Percentiles rank a stretch among this genome's conserved stretches.
Evolutionary conservation across 1,139 yeast species (phyloP).

Genomic region (Protomyces inundatus): DNA sequence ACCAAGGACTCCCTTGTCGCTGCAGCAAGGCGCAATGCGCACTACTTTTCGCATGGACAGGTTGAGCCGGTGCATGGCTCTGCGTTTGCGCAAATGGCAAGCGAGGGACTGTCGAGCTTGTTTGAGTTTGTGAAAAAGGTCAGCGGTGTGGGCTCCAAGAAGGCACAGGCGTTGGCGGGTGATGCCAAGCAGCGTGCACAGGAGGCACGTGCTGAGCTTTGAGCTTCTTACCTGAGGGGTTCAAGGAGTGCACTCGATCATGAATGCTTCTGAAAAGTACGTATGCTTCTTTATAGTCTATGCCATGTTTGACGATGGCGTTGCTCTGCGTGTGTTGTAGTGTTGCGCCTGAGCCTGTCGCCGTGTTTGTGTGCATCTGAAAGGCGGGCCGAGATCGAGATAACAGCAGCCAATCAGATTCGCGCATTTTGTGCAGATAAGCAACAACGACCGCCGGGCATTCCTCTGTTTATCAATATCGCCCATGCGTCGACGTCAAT

Average conservation of each 20-base stretch:
- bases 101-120: conserved; percentile 13
- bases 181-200: conserved; percentile 6
- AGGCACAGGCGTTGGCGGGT: conserved; percentile 9
- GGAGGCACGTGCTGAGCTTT: not conserved
- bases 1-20: conserved; percentile 47
- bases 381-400: no score
- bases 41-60: conserved; percentile 22
- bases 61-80: conserved; percentile 18
- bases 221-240: not conserved
- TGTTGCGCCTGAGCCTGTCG: no score
- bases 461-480: no score
- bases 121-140: conserved; percentile 21
- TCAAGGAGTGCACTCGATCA: not conserved
- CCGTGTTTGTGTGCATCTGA: no score
- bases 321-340: no score
- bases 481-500: no score
- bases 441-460: no score
- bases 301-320: not conserved
- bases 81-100: conserved; percentile 16
- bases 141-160: conserved; percentile 6
- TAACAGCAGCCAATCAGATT: no score
- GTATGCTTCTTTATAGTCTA: not conserved
- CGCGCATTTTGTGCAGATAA: no score
- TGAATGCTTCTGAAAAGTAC: not conserved
- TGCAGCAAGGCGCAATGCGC: conserved; percentile 26